Evolutionary conservation across 169 alveolate species (phyloP).

Genomic region (Plasmodium sp.): DNA sequence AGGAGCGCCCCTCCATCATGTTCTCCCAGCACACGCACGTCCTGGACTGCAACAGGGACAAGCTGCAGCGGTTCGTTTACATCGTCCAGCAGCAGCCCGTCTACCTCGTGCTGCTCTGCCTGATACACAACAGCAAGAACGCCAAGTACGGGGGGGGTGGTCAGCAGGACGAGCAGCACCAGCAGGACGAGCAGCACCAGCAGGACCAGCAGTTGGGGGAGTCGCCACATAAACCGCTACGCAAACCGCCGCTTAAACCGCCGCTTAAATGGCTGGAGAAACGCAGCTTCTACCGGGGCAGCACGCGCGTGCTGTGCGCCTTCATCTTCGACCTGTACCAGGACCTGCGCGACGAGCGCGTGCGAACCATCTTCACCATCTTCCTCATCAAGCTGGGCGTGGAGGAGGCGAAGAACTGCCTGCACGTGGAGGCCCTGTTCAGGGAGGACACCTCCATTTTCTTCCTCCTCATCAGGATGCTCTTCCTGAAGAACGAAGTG

Average conservation of each 20-base stretch:
- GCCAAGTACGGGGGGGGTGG: not conserved
- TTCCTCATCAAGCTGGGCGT: constrained; percentile 65
- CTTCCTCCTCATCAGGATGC: constrained; percentile 42
- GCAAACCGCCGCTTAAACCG: too few species aligned
- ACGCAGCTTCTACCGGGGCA: constrained; percentile 15
- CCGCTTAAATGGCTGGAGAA: not conserved
- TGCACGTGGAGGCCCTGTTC: constrained; percentile 28
- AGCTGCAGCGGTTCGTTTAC: constrained; percentile 51
- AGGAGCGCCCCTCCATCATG: constrained; percentile 29
- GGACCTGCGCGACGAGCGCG: constrained; percentile 29
- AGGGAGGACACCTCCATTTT: constrained; percentile 44
- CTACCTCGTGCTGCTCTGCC: constrained; percentile 60
- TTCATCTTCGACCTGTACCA: constrained; percentile 61
- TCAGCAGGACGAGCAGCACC: not conserved
- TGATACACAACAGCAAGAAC: constrained; percentile 49
- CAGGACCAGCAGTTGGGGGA: not conserved
- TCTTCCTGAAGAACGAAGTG: constrained; percentile 39
- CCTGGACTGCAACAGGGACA: constrained; percentile 11
- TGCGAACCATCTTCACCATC: constrained; percentile 51
- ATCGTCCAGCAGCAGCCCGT: constrained; percentile 79
- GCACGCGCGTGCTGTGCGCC: constrained; percentile 36
- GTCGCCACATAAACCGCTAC: too few species aligned
- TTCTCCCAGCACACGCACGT: not conserved
- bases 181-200: not conserved
- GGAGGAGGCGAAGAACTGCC: constrained; percentile 48